These are phyloP conservation scores for Aegilops sharonensis DNA, from an alignment of 176 grass and related monocot species.

Conservation along the genomic window DNA sequence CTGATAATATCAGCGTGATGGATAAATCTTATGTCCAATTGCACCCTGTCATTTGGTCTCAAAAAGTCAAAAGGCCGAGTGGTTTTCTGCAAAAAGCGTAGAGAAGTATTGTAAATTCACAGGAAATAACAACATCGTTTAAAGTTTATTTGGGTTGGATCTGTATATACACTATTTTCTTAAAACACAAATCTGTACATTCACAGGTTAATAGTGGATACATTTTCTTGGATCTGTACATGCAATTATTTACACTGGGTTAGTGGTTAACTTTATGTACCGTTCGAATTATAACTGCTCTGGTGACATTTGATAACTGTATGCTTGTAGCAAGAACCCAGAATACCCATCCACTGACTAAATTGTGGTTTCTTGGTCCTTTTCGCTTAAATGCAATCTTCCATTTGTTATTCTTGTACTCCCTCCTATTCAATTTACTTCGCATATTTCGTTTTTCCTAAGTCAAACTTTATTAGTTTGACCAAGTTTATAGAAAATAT, in stretches of 20 bases:
- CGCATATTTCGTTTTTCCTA: no score
- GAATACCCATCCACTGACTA: not conserved
- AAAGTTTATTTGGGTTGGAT: not conserved
- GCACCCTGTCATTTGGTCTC: not conserved
- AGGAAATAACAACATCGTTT: not conserved
- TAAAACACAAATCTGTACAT: not conserved
- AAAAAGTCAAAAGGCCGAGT: not conserved
- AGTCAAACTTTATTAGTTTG: no score
- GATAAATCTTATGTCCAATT: not conserved
- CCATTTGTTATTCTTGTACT: not conserved
- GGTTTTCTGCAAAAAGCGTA: not conserved
- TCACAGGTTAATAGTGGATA: not conserved
- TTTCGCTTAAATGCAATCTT: not conserved
- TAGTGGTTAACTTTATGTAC: not conserved
- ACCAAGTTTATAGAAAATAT: no score
- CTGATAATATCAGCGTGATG: not conserved
- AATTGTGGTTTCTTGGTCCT: not conserved
- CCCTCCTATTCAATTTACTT: no score
- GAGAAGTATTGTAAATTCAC: not conserved
- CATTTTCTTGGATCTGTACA: not conserved
- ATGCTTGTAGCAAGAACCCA: not conserved
- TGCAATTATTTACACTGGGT: not conserved
- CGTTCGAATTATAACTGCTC: not conserved
- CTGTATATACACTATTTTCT: not conserved
- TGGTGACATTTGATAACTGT: not conserved